Evolutionary conservation across 129 eudicot species (phyloP), one percentile per base, ranked within the genome.

Genomic region (Calendula officinalis): DNA sequence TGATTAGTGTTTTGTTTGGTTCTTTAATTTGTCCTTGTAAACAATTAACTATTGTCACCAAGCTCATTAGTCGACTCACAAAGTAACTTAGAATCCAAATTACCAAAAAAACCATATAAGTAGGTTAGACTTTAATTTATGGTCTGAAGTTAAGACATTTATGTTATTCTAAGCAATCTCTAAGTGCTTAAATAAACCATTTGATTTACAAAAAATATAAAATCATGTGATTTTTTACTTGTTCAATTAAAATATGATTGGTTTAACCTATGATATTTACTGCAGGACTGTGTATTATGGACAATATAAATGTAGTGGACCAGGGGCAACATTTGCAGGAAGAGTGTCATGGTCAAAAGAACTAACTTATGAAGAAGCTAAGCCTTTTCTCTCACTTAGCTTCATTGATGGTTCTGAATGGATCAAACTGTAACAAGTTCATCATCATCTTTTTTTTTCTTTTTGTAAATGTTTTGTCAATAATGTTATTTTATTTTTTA

Each of bases 281-380:
- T 43, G 77, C 79, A 92, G 96, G 95, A 92, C 99, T 33, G 99
- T 92, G 50, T 92, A 83, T 62, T 88, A 88, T 64, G 99, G 99
- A 53, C 99, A 92, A 78, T 92, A 92, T 79, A 92, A 88, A 79
- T 92, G 99, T 78, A 85, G 80, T 36, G 99, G 99, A 43, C 79
- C 91, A 61, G 99, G 99, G 75, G 89, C 99, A 56, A 77, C 75
- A 53, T 88, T 83, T 85, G 95, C 96, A 72, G 96, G 99, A 56
- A 83, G 99, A 71, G 99, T 92, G 39, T 74, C 99, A 62, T 92
- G 99, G 99, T 85, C 95, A 22, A 92, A 87, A 77, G 95, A 92
- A 63, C 89, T 92, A 3, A 88, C 89, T 37, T 84, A 88, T 67
- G 89, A 88, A 61, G 99, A 92, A 80, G 99, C 99, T 42, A 88